Conservation (phyloP, 495 filamentous ascomycete species). For the Hypomontagnella submonticulosa region DNA sequence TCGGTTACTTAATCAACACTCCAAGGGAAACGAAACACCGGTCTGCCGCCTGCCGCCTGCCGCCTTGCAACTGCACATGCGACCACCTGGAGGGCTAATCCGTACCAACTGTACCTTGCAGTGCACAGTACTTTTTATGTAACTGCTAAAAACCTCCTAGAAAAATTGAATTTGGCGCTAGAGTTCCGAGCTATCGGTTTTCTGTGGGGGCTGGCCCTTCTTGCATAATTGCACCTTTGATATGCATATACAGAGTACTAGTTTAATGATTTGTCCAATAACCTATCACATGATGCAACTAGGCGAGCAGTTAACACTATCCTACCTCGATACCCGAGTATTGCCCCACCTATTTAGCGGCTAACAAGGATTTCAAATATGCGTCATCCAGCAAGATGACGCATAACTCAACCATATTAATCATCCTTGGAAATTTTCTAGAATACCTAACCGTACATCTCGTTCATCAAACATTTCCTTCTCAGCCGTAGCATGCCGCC, state of each 20-base stretch:
- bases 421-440: slow-evolving; percentile 40
- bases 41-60: slow-evolving; percentile 15
- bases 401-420: slow-evolving; percentile 23
- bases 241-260: not conserved
- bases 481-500: not conserved
- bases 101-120: not conserved
- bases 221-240: slow-evolving; percentile 22
- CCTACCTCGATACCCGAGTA: slow-evolving; percentile 10
- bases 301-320: not conserved
- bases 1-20: slow-evolving; percentile 42
- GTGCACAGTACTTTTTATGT: slow-evolving; percentile 2
- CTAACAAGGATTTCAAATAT: slow-evolving; percentile 10
- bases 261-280: not conserved
- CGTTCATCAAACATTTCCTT: no score
- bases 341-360: not conserved
- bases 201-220: slow-evolving; percentile 19
- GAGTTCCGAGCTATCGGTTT: slow-evolving; percentile 35
- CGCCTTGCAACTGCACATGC: slow-evolving; percentile 26
- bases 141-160: slow-evolving; percentile 17
- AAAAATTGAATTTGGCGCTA: slow-evolving; percentile 39
- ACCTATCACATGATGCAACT: not conserved
- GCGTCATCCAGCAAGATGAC: slow-evolving; percentile 45
- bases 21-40: slow-evolving; percentile 8
- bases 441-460: slow-evolving; percentile 9
- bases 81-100: slow-evolving; percentile 12